phyloP scores from a whole-genome alignment of 345 rosid species.

The Gossypium australe region DNA sequence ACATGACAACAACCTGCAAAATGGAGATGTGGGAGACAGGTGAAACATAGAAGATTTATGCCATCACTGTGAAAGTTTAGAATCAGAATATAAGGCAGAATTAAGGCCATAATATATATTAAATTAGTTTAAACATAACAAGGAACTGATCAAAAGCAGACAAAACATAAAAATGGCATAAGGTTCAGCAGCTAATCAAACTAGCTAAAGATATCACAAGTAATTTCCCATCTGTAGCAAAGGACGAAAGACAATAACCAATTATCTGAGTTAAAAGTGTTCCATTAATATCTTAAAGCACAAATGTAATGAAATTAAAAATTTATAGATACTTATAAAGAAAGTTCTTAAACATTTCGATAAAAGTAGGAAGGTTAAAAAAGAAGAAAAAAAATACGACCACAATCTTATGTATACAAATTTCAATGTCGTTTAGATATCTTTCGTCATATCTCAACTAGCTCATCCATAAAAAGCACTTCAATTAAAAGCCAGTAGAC shows the following conservation, averaged over 20 bases:
- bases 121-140: neutral
- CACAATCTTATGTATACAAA: neutral
- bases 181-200: neutral
- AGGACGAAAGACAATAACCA: neutral
- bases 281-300: neutral
- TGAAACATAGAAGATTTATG: neutral
- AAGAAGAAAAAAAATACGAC: neutral
- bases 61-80: neutral
- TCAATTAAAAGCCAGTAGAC: neutral
- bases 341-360: neutral
- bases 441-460: neutral
- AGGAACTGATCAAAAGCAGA: neutral
- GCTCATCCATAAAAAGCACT: neutral
- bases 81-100: conserved; percentile 4
- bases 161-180: neutral
- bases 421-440: neutral
- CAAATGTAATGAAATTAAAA: neutral
- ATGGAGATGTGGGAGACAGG: neutral
- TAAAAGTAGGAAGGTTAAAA: neutral
- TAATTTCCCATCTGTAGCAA: neutral
- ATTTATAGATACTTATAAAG: neutral
- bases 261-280: neutral
- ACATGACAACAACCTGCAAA: neutral
- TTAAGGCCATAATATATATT: neutral
- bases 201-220: neutral